Evolutionary conservation across 768 basidiomycete species (phyloP).

Genomic region (Tulasnella sp.): DNA sequence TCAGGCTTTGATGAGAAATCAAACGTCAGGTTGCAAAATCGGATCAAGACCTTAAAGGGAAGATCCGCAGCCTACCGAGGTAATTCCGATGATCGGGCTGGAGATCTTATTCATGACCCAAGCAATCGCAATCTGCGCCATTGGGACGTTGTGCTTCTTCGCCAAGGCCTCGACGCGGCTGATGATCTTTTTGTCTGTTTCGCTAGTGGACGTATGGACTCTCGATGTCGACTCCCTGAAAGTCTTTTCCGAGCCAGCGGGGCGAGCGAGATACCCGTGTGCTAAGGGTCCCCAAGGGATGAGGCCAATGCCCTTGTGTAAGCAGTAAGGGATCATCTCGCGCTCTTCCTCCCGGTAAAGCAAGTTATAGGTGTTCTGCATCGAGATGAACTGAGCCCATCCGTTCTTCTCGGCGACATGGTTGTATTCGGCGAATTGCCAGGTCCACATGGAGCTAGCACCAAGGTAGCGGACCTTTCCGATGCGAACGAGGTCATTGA

Average conservation of each 20-base stretch:
- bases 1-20: too few relatives aligned
- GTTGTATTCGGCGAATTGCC: neutral
- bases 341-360: neutral
- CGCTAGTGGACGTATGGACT: too few relatives aligned
- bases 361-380: neutral
- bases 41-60: neutral
- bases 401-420: constrained; percentile 15
- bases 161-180: too few relatives aligned
- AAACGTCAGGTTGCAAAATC: neutral
- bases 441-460: neutral
- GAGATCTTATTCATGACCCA: too few relatives aligned
- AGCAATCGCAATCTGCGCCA: too few relatives aligned
- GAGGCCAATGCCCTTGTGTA: neutral
- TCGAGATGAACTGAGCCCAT: neutral
- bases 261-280: neutral
- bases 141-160: too few relatives aligned
- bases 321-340: neutral
- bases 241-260: too few relatives aligned
- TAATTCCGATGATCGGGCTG: too few relatives aligned
- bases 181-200: too few relatives aligned
- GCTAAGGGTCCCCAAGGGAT: neutral
- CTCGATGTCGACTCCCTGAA: too few relatives aligned
- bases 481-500: neutral
- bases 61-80: too few relatives aligned
- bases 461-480: neutral